Conservation (phyloP, 495 filamentous ascomycete genomes). For the Pyronema omphalodes region DNA sequence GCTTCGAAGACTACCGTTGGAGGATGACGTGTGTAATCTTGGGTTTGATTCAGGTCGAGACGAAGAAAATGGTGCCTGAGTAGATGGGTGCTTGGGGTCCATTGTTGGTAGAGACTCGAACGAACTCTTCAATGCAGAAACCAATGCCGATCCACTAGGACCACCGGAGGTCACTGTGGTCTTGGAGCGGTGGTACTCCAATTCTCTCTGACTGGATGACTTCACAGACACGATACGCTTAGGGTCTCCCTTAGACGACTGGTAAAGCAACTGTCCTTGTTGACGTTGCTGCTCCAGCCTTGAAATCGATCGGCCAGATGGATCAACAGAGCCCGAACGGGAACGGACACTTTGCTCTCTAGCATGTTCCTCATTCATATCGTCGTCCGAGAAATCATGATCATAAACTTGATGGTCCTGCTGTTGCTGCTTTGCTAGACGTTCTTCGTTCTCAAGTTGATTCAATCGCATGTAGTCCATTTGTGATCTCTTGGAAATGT, state of each 20-base stretch:
- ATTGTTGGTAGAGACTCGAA: conserved; percentile 14
- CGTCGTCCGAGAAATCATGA: too few relatives aligned
- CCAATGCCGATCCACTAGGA: conserved; percentile 13
- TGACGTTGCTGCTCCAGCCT: conserved; percentile 8
- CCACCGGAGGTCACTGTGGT: conserved; percentile 1
- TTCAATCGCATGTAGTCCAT: too few relatives aligned
- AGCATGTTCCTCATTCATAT: too few relatives aligned
- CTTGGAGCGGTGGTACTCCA: conserved; percentile 19
- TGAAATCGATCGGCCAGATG: background rate
- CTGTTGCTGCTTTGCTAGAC: background rate
- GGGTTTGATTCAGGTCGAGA: background rate
- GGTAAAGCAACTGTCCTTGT: conserved; percentile 1
- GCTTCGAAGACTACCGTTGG: conserved; percentile 13
- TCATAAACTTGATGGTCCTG: conserved; percentile 32
- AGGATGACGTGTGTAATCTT: conserved; percentile 12
- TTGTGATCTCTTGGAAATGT: background rate
- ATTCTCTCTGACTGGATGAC: conserved; percentile 24
- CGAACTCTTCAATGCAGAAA: conserved; percentile 22
- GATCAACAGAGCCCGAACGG: background rate
- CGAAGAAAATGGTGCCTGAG: background rate
- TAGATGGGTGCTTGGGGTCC: background rate
- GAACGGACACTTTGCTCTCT: background rate
- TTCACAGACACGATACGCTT: conserved; percentile 17
- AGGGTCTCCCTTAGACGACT: conserved; percentile 13
- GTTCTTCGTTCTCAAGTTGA: conserved; percentile 4